Evolutionary conservation across 192 early-diverging fungal species (phyloP).

Genomic region (Coemansia sp.): DNA sequence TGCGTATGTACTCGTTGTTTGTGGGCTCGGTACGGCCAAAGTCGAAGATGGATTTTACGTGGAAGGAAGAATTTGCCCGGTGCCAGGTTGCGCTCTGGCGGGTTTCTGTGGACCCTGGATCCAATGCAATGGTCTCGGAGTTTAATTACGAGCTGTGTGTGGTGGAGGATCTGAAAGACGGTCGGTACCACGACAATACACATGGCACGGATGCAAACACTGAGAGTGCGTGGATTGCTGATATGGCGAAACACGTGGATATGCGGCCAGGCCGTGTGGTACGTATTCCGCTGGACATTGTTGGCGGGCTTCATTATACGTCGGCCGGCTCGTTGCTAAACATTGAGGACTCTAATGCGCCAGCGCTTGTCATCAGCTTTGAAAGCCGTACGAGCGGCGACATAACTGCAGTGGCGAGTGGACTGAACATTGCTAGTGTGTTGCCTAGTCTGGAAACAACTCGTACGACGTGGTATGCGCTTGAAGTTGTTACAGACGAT

Average conservation of each 20-base stretch:
- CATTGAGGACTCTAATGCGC: slow-evolving; percentile 67
- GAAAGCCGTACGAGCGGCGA: slow-evolving; percentile 5
- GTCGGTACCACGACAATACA: slow-evolving; percentile 66
- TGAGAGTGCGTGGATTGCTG: slow-evolving; percentile 19
- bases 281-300: slow-evolving; percentile 47
- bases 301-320: slow-evolving; percentile 69
- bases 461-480: slow-evolving; percentile 21
- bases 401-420: background rate
- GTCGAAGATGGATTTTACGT: slow-evolving; percentile 64
- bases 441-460: background rate
- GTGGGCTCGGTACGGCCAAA: slow-evolving; percentile 61
- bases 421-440: background rate
- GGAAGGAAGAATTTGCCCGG: slow-evolving; percentile 78
- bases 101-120: background rate
- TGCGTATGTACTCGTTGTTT: slow-evolving; percentile 71
- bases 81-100: slow-evolving; percentile 48
- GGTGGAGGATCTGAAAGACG: slow-evolving; percentile 70
- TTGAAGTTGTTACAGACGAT: slow-evolving; percentile 17
- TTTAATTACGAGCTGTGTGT: slow-evolving; percentile 61
- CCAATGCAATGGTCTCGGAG: background rate
- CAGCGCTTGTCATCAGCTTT: slow-evolving; percentile 73
- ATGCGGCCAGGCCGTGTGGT: slow-evolving; percentile 17
- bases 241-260: background rate
- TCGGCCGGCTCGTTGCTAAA: slow-evolving; percentile 71
- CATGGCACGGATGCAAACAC: background rate